Percentiles rank a stretch among this genome's conserved stretches.
phyloP scores from a whole-genome alignment of 2,329 filamentous ascomycete genomes.

The Alternaria gansuensis region DNA sequence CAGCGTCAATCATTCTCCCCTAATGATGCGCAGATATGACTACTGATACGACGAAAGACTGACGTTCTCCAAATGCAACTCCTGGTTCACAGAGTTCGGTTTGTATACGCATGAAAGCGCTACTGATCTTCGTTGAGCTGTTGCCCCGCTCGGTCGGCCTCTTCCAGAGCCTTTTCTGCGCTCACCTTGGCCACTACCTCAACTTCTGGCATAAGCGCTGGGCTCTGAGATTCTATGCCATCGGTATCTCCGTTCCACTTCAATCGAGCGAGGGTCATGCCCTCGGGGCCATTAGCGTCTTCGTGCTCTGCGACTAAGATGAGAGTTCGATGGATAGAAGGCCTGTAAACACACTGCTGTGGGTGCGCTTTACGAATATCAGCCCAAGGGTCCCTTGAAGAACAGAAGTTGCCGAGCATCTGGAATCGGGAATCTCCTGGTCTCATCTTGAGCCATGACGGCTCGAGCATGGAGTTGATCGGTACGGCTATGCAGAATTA shows the following conservation, averaged over 20 bases:
- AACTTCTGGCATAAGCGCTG: not conserved
- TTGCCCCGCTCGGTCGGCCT: not conserved
- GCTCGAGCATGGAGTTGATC: slow-evolving; percentile 8
- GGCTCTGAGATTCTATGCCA: not conserved
- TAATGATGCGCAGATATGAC: not conserved
- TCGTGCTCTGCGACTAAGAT: slow-evolving; percentile 8
- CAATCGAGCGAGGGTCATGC: not conserved
- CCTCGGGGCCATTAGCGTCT: not conserved
- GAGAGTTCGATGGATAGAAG: not conserved
- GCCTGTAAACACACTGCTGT: slow-evolving; percentile 6
- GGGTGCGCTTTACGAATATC: slow-evolving; percentile 1
- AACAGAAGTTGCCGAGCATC: slow-evolving; percentile 9
- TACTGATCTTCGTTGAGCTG: not conserved
- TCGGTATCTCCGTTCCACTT: slow-evolving; percentile 2
- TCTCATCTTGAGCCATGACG: not conserved
- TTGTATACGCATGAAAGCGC: not conserved
- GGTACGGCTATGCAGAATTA: slow-evolving; percentile 5
- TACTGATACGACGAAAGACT: not conserved
- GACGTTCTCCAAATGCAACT: not conserved
- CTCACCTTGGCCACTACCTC: slow-evolving; percentile 6
- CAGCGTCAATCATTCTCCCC: not conserved
- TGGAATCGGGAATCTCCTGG: slow-evolving; percentile 7
- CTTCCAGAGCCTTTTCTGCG: slow-evolving; percentile 1
- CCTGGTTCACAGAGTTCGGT: not conserved
- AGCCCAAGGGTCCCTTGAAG: slow-evolving; percentile 3